Evolutionary conservation across 2,329 filamentous ascomycete species (phyloP).

Genomic region (Calonectria hawksworthii): DNA sequence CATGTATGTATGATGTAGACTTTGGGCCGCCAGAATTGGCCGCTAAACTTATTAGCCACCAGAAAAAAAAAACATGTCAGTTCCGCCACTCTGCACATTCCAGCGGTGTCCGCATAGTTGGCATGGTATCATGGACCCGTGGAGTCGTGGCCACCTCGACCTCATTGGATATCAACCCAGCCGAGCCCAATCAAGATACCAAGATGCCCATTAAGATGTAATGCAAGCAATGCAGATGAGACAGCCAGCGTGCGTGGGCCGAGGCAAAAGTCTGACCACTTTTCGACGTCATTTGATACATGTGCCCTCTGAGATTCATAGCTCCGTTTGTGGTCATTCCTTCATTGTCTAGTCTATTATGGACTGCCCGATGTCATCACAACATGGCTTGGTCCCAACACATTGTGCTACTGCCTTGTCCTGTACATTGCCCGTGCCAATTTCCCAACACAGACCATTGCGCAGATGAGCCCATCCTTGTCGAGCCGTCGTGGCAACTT

Average conservation of each 20-base stretch:
- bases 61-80: conserved; percentile 9
- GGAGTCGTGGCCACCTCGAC: not conserved
- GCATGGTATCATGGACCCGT: not conserved
- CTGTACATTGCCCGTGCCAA: not conserved
- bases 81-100: conserved; percentile 5
- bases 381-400: conserved; percentile 15
- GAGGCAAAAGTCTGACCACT: not conserved
- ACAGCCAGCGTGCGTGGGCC: not conserved
- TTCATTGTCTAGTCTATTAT: conserved; percentile 22
- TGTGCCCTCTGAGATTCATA: not conserved
- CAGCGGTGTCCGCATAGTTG: not conserved
- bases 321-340: not conserved
- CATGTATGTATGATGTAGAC: not conserved
- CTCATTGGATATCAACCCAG: not conserved
- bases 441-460: conserved; percentile 4
- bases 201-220: not conserved
- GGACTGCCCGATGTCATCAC: conserved; percentile 9
- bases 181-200: not conserved
- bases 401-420: conserved; percentile 8
- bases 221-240: conserved; percentile 5
- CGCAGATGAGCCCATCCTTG: conserved; percentile 8
- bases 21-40: not conserved
- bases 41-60: conserved; percentile 3
- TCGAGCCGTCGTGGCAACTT: conserved; percentile 1
- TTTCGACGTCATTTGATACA: not conserved